These are phyloP conservation scores for Cicer arietinum DNA, from an alignment of 306 rosid genomes.

Conservation along the genomic window DNA sequence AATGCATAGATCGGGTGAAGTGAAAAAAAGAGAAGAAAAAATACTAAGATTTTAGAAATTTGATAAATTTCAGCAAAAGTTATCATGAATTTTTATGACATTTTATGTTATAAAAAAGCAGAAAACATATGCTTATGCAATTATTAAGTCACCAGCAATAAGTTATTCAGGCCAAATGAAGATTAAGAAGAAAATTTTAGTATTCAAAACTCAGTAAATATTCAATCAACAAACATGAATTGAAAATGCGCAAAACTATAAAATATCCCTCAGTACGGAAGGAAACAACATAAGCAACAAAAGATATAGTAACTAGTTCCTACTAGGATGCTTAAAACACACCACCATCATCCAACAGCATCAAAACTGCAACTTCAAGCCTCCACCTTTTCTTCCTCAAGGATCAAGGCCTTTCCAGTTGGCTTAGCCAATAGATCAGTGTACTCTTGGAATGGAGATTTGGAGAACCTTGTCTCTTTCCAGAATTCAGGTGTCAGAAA, in stretches of 20 bases:
- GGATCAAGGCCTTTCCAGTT: slow-evolving; percentile 40
- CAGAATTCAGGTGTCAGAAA: slow-evolving; percentile 46
- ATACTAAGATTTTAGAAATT: neutral
- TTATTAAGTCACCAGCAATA: neutral
- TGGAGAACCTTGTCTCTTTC: slow-evolving; percentile 47
- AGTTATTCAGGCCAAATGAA: neutral
- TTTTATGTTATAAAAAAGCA: neutral
- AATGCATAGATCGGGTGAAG: neutral
- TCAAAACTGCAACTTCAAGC: slow-evolving; percentile 36
- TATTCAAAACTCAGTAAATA: slow-evolving; percentile 34
- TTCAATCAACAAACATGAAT: slow-evolving; percentile 21
- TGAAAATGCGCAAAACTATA: slow-evolving; percentile 15
- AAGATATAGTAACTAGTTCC: slow-evolving; percentile 32
- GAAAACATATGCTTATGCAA: neutral
- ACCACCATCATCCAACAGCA: neutral
- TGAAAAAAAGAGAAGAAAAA: neutral
- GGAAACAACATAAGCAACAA: slow-evolving; percentile 20
- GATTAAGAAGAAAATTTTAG: neutral
- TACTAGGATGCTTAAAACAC: slow-evolving; percentile 6
- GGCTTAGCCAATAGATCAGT: slow-evolving; percentile 47
- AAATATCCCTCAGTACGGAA: neutral
- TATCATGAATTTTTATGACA: neutral
- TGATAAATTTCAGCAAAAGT: neutral
- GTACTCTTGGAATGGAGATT: slow-evolving; percentile 50
- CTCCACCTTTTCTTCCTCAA: slow-evolving; percentile 46